Conservation (phyloP, 805 yeast species). For the Wickerhamiella azymoides region DNA sequence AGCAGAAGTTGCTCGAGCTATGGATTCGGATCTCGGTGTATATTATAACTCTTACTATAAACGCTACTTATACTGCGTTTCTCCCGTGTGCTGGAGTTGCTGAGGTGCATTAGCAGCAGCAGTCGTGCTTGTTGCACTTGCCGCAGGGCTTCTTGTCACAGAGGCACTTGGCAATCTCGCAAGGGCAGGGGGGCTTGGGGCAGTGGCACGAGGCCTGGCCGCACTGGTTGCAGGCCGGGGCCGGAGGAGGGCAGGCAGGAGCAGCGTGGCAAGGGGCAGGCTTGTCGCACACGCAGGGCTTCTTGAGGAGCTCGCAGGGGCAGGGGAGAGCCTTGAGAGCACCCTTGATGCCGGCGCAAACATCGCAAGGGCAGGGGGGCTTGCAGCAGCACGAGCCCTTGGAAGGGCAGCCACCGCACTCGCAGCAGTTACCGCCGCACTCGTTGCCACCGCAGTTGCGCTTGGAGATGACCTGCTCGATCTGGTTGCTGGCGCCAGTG, state of each 20-base stretch:
- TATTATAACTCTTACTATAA: neutral
- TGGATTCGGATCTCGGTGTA: no score
- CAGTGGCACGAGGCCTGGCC: conserved; percentile 1
- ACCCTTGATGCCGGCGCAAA: conserved; percentile 1
- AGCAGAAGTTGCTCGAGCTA: no score
- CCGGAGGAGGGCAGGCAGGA: neutral
- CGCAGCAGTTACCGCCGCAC: conserved; percentile 4
- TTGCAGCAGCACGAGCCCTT: neutral
- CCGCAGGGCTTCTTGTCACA: conserved; percentile 1
- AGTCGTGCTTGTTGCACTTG: conserved; percentile 1
- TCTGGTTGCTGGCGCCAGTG: neutral
- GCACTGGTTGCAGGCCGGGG: neutral
- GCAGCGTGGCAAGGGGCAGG: neutral
- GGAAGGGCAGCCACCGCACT: conserved; percentile 6
- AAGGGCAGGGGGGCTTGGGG: conserved; percentile 6
- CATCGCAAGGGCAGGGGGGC: conserved; percentile 3
- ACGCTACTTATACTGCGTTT: neutral
- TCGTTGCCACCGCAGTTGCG: neutral
- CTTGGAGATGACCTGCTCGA: neutral
- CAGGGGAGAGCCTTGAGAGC: conserved; percentile 1
- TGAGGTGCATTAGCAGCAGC: conserved; percentile 1
- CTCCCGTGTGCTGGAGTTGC: neutral
- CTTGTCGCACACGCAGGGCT: conserved; percentile 7
- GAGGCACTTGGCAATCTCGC: conserved; percentile 4
- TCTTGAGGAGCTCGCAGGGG: conserved; percentile 6